Evolutionary conservation across 139 green algal species (phyloP), one percentile per base, ranked within the genome.

Genomic region (Asterochloris erici): DNA sequence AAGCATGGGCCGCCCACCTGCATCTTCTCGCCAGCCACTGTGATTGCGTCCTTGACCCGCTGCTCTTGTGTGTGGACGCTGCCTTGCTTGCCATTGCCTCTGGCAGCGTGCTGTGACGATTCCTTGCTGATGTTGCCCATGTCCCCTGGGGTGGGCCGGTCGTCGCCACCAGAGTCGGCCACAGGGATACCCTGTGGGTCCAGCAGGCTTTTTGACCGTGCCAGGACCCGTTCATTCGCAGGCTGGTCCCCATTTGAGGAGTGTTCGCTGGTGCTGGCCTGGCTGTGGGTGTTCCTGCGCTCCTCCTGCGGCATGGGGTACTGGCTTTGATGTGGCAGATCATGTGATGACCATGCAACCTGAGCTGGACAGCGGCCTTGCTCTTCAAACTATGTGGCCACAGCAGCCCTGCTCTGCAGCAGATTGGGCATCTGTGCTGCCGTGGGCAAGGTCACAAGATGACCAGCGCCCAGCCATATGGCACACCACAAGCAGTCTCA

Each of bases 21-120:
- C 76, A 80, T 60, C 54, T 80, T 80, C 60, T 80, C 47, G 12
- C 76, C 76, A 47, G 76, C 76, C 38, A 54, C 61, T 28, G 76
- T 70, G 14, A 80, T n/a, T 11, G 76, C 76, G 14, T 80, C 23
- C 60, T 80, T 80, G 17, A 70, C 54, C 76, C 54, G 27, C 60
- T 80, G 60, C 12, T 61, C 9, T 11, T 62, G 16, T 14, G n/a
- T 14, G 17, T 71, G 17, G 23, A 61, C 60, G 47, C 54, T 14
- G 11, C 60, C 23, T 9, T n/a, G 14, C 21, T n/a, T 70, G 24
- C 76, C 76, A 69, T 70, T 70, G 4, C 76, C 47, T 47, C 21
- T 71, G 66, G 17, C 66, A 71, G 12, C 6, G 61, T n/a, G 15
- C 10, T 76, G 14, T 38, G 70, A 76, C 9, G 21, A 54, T 9